Base-by-base conservation (phyloP, 2,329 filamentous ascomycete genomes). In the Aspergillus fischeri region DNA sequence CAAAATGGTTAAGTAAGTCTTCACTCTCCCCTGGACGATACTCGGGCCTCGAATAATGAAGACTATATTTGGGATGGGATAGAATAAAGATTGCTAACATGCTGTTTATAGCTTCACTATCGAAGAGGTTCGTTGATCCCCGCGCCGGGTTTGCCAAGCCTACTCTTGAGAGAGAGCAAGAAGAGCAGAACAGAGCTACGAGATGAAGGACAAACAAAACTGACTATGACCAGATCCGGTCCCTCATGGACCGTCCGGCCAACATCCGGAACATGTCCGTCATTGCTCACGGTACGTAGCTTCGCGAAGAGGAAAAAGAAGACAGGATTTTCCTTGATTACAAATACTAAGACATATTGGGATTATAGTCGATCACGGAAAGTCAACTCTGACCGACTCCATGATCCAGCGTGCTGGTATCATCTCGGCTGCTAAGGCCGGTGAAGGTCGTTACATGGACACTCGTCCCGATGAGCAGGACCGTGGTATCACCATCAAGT, bases 401-500 rank as follows among this genome's bases (percentile, higher is more conserved):
- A 91, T 99, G 69, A 90, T 99, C 77, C 92, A 96, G 83, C 94
- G 95, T 83, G 93, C 93, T 75, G 94, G 94, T 93, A 99, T 99
- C 77, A 97, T 99, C 78, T 97, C 94, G 72, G 90, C 91, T 72
- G 91, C 91, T 73, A 97, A 97, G 84, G 94, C 94, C 73, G 94
- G 94, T 81, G 91, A 96, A 78, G 87, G 89, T 68, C 89, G 94
- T 80, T 95, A 93, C 78, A 99, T 92, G 73, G 94, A 99, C 81
- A 99, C 94, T 65, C 90, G 94, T 81, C 82, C 89, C 67, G 94
- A 99, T 79, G 94, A 99, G 81, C 94, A 99, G 84, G 94, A 99
- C 79, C 92, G 94, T 88, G 92, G 94, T 87, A 97, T 99, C 75
- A 99, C 94, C 73, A 99, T 99, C 88, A 99, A 99, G 89, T 99